A percentile compares a stretch with the other conserved stretches of the same genome.
Conservation (phyloP, 1,139 yeast genomes). For the Hemisphaericaspora subhashii region DNA sequence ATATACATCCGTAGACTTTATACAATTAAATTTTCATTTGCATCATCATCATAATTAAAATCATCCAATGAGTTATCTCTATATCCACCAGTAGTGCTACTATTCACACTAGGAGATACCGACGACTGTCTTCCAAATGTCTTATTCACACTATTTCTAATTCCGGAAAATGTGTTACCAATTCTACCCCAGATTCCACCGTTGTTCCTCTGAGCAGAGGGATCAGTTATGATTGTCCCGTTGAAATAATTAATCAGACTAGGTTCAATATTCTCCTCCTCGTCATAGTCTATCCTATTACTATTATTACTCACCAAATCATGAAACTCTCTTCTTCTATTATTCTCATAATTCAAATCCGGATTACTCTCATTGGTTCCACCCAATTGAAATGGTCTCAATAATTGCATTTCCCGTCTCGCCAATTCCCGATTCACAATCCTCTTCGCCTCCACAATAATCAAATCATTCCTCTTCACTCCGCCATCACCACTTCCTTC, state of each 20-base stretch:
- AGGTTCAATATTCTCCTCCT: conserved; percentile 7
- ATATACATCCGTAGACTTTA: conserved; percentile 5
- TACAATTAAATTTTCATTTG: conserved; percentile 17
- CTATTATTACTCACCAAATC: conserved; percentile 17
- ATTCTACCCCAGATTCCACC: conserved; percentile 22
- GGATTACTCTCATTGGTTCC: conserved; percentile 22
- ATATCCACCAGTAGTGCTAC: conserved; percentile 13
- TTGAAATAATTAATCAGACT: conserved; percentile 6
- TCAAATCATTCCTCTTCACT: conserved; percentile 32
- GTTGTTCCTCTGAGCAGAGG: neutral
- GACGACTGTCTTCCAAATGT: conserved; percentile 2
- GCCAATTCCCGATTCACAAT: conserved; percentile 37
- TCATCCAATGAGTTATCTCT: conserved; percentile 28
- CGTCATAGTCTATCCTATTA: conserved; percentile 16
- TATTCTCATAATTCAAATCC: conserved; percentile 32
- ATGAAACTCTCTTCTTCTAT: conserved; percentile 28
- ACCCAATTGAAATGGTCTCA: conserved; percentile 32
- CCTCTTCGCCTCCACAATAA: conserved; percentile 46
- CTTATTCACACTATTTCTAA: conserved; percentile 16
- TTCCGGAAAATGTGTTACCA: conserved; percentile 24
- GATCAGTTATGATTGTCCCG: conserved; percentile 8
- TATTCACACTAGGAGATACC: too few relatives aligned
- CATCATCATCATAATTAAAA: conserved; percentile 32
- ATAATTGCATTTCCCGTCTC: conserved; percentile 26
- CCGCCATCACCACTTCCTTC: conserved; percentile 13